Base-by-base conservation (phyloP, 345 rosid species). In the Gossypium turneri region DNA sequence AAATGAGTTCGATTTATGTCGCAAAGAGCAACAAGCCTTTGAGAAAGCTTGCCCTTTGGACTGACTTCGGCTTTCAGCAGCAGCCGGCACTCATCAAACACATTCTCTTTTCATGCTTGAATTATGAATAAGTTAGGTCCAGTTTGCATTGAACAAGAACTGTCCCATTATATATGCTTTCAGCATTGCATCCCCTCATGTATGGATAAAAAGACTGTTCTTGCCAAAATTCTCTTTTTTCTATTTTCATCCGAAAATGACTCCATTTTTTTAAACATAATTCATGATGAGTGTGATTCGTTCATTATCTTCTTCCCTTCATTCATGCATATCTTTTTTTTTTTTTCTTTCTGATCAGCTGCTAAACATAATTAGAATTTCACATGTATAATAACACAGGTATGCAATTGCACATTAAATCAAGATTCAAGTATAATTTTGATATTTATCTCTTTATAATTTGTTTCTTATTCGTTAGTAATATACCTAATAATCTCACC, bases 21-120 rank as follows among this genome's bases (percentile, higher is more conserved):
- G 99, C 89, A 89, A 91, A 83, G 97, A 96, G 90, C 99, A 96
- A 74, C 83, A 90, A 79, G 92, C 87, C 63, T 96, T 96, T 73
- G 99, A 96, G 92, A 96, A 92, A 85, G 85, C 79, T 16, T 96
- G 99, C 72, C 98, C 98, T 6, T 73, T 93, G 79, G 88, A 91
- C 66, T 95, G 94, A 93, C 61, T 22, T 76, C 12, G 53, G 72
- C 73, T 51, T 51, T 51, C 55, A 1, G 55, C 55, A 2, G 51
- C 13, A 47, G 13, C 51, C 15, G 16, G 52, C 13, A 48, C 52
- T 48, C 15, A 13, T 48, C 52, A 48, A 48, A 48, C 52, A 48
- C 4, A 12, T 12, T 12, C 16, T 13, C 52, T 15, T 34, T 51
- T 15, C 19, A 16, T 51, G 20, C 75, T 79, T 74, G 9, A 72